Conservation (phyloP, 169 alveolate species). For the Plasmodium blacklocki region DNA sequence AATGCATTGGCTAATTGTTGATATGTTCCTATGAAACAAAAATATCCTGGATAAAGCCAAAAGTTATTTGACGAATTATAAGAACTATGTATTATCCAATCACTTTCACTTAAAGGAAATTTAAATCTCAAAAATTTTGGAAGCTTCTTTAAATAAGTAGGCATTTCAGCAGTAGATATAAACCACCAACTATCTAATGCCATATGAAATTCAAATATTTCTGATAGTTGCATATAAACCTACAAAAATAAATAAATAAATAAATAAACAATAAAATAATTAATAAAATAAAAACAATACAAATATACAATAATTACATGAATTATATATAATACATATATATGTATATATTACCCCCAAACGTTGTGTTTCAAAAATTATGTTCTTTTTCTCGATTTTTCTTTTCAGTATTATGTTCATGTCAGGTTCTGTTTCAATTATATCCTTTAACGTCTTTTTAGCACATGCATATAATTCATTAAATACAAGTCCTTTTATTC, state of each 20-base stretch:
- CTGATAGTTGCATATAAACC: conserved; percentile 83
- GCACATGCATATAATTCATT: conserved; percentile 86
- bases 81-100: conserved; percentile 75
- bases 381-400: conserved; percentile 75
- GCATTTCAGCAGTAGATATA: conserved; percentile 79
- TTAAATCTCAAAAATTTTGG: conserved; percentile 81
- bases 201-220: conserved; percentile 84
- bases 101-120: conserved; percentile 78
- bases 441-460: conserved; percentile 83
- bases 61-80: conserved; percentile 70
- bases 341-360: conserved; percentile 43
- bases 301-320: too few species aligned
- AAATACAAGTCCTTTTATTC: conserved; percentile 82
- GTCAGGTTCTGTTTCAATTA: conserved; percentile 86
- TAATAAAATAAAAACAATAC: conserved; percentile 12
- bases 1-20: conserved; percentile 83
- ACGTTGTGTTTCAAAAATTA: conserved; percentile 67
- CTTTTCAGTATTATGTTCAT: conserved; percentile 80
- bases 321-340: too few species aligned
- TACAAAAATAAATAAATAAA: conserved; percentile 7
- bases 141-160: conserved; percentile 63
- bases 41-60: conserved; percentile 86
- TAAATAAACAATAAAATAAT: conserved; percentile 9
- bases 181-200: conserved; percentile 88
- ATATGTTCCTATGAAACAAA: conserved; percentile 84